A percentile compares a stretch with the other conserved stretches of the same genome.
These are phyloP conservation scores for Guadua angustifolia DNA, from an alignment of 176 grass and related monocot genomes.

Conservation along the genomic window DNA sequence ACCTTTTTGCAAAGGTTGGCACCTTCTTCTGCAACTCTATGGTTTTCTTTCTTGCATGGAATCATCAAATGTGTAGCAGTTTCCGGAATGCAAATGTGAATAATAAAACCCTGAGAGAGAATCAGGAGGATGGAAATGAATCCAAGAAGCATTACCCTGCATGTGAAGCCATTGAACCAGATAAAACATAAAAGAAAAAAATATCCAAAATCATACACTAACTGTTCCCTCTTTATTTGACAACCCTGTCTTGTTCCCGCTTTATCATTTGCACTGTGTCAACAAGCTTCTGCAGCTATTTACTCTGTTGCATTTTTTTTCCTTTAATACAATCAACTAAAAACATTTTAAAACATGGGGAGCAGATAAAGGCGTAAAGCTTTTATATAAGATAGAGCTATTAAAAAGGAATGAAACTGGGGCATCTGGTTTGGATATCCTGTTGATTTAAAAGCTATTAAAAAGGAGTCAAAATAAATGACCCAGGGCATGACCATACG, in stretches of 20 bases:
- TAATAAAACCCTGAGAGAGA: conserved; percentile 66
- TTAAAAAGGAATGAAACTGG: neutral
- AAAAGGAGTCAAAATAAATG: conserved; percentile 19
- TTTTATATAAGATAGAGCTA: neutral
- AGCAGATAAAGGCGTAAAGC: too few relatives aligned
- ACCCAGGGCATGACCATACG: neutral
- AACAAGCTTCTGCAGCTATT: too few relatives aligned
- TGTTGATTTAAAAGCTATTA: too few relatives aligned
- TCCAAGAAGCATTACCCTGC: conserved; percentile 95
- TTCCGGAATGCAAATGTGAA: conserved; percentile 68
- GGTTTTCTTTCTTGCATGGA: conserved; percentile 64
- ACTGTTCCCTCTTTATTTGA: neutral
- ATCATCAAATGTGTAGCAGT: conserved; percentile 58
- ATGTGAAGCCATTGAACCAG: conserved; percentile 32
- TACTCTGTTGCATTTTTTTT: too few relatives aligned
- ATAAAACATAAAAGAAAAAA: conserved; percentile 39
- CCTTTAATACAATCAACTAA: too few relatives aligned
- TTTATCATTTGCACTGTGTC: too few relatives aligned
- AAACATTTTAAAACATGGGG: too few relatives aligned
- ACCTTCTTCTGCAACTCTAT: conserved; percentile 29
- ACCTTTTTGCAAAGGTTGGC: conserved; percentile 64
- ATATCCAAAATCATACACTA: neutral
- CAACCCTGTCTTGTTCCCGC: too few relatives aligned
- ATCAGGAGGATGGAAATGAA: conserved; percentile 90
- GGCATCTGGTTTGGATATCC: too few relatives aligned